Conservation (phyloP, 371 early-diverging fungal species). For the Basidiobolus meristosporus region DNA sequence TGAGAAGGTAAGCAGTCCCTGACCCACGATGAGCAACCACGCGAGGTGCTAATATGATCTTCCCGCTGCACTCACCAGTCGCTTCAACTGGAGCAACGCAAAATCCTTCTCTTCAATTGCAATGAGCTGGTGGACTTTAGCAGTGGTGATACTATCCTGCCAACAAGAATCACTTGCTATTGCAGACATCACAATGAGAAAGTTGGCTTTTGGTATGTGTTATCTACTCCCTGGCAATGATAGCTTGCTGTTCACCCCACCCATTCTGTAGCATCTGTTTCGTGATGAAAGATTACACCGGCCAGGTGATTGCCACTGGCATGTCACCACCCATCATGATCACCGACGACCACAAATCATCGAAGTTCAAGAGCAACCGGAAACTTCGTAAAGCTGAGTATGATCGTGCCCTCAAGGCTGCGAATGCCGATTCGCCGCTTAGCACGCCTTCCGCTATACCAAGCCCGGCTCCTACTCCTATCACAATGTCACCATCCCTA, state of each 20-base stretch:
- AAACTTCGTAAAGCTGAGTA: neutral
- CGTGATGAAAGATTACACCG: slow-evolving; percentile 41
- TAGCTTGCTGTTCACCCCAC: neutral
- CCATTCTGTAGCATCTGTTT: slow-evolving; percentile 31
- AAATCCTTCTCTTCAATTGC: slow-evolving; percentile 71
- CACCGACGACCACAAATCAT: slow-evolving; percentile 89
- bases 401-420: slow-evolving; percentile 3
- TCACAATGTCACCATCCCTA: slow-evolving; percentile 3
- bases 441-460: neutral
- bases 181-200: slow-evolving; percentile 83
- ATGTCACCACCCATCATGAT: slow-evolving; percentile 87
- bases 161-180: slow-evolving; percentile 88
- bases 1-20: too few relatives aligned
- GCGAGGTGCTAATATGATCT: too few relatives aligned
- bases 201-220: too few relatives aligned
- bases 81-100: slow-evolving; percentile 38
- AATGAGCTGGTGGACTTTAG: slow-evolving; percentile 69
- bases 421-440: slow-evolving; percentile 1
- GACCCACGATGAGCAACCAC: too few relatives aligned
- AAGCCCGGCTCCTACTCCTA: slow-evolving; percentile 8
- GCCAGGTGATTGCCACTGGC: slow-evolving; percentile 52
- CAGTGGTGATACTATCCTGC: slow-evolving; percentile 74
- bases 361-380: slow-evolving; percentile 20
- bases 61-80: too few relatives aligned
- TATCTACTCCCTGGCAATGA: too few relatives aligned